Base-by-base conservation (phyloP, 1,284 basidiomycete species). In the Cerrena zonata region DNA sequence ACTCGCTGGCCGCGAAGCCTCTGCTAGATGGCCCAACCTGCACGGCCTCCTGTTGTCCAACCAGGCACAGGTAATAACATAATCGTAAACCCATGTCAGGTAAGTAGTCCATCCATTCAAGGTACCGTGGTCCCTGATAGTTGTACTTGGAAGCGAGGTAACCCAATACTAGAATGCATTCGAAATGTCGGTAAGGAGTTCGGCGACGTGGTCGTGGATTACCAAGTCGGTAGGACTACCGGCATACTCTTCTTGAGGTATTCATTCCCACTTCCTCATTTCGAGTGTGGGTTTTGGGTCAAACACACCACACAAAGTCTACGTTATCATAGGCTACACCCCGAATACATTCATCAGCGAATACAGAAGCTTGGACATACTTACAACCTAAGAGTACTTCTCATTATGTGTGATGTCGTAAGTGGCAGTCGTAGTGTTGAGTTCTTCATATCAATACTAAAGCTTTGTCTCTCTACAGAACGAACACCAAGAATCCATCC, bases 281-380 rank as follows among this genome's bases (percentile, higher is more conserved):
- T 5, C 34, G 1, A n/a, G n/a, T n/a, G 45, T 22, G 7, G 21
- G 18, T 13, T 24, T 26, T 43, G 30, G n/a, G 27, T 21, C 37
- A 45, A 18, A 15, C n/a, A 15, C 27, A 25, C 15, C 18, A 51
- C 23, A 5, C 30, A 18, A 53, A 98, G 94, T 64, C 69, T 99
- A 53, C 89, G 87, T 58, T 99, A 99, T 60, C 94, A 99, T 62
- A 88, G 94, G 23, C 77, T 99, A 15, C 96, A 99, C 67, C 96
- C 96, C 3, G 96, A 99, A 68, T 99, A 99, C 65, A 87, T 99
- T 53, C 89, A 94, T 64, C 79, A 80, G 41, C 84, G 96, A 2
- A 94, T 99, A 53, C 85, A 91, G 61, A 88, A 86, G 59, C 80
- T 99, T 15, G 86, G 84, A 2, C 79, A 79, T 38, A 80, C 83